Conservation (phyloP, 768 basidiomycete genomes). For the Kwoniella shandongensis region DNA sequence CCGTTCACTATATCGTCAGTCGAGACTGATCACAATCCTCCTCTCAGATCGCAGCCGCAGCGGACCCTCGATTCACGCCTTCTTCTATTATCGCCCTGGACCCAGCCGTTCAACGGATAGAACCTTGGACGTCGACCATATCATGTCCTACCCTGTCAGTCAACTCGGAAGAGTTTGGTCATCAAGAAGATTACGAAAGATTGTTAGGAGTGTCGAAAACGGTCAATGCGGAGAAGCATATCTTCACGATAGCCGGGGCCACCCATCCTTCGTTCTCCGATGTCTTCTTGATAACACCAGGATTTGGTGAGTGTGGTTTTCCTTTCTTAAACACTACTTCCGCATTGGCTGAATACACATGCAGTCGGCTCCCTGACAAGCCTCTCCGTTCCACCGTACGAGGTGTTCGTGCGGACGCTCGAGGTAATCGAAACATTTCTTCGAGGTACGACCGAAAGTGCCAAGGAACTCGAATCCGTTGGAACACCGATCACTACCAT, state of each 20-base stretch:
- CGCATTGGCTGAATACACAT: too few species aligned
- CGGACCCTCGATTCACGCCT: conserved; percentile 16
- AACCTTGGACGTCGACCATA: conserved; percentile 20
- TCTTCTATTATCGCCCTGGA: conserved; percentile 16
- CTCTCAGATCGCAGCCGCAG: conserved; percentile 20
- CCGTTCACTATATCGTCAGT: background rate
- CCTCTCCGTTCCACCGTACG: conserved; percentile 9
- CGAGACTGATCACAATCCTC: background rate
- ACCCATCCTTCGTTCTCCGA: conserved; percentile 23
- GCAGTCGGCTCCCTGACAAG: conserved; percentile 14
- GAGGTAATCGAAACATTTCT: conserved; percentile 6
- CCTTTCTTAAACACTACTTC: background rate
- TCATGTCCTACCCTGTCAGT: conserved; percentile 15
- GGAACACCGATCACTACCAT: background rate
- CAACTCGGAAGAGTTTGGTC: conserved; percentile 21
- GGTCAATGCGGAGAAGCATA: conserved; percentile 10
- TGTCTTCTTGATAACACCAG: conserved; percentile 22
- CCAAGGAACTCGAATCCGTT: background rate
- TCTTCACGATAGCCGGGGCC: conserved; percentile 13
- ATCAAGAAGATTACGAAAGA: conserved; percentile 14
- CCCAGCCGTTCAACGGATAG: conserved; percentile 20
- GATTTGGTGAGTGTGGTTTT: conserved; percentile 13
- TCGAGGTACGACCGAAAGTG: background rate
- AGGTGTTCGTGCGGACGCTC: conserved; percentile 1
- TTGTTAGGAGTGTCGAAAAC: conserved; percentile 11